These are phyloP conservation scores for Polygonum aviculare DNA, from an alignment of 148 eudicot species.

Conservation along the genomic window DNA sequence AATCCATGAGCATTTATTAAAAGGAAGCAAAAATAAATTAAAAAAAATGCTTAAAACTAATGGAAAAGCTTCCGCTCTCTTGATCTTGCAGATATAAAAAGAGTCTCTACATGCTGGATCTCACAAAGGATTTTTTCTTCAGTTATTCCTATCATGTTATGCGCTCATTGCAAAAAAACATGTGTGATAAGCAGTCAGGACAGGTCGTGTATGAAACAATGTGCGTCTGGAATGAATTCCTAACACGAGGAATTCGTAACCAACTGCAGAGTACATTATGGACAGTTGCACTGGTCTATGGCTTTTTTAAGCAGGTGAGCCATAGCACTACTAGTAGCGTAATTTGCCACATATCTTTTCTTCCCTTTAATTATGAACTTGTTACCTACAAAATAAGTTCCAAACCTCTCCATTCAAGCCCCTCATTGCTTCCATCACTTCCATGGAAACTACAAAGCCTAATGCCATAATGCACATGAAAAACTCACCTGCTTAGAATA, in stretches of 20 bases:
- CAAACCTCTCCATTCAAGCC: neutral
- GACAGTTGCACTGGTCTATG: conserved; percentile 93
- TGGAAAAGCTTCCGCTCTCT: neutral
- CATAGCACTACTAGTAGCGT: neutral
- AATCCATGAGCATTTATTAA: neutral
- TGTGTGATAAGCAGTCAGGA: conserved; percentile 34
- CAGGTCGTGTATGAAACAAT: conserved; percentile 37
- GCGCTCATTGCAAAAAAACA: conserved; percentile 75
- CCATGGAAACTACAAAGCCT: neutral
- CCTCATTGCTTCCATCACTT: neutral
- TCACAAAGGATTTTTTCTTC: conserved; percentile 77
- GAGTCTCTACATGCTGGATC: conserved; percentile 5
- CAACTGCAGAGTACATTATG: conserved; percentile 58
- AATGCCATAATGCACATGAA: neutral
- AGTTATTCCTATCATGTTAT: conserved; percentile 93
- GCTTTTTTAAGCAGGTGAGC: conserved; percentile 79
- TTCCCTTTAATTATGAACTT: neutral
- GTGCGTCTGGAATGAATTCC: conserved; percentile 89
- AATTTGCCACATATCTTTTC: neutral
- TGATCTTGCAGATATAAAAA: conserved; percentile 2
- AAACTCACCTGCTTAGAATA: neutral
- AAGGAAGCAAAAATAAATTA: neutral
- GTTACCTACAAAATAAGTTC: neutral
- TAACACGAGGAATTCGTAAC: conserved; percentile 52
- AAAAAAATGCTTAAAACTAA: neutral